Evolutionary conservation across 495 filamentous ascomycete genomes (phyloP), one percentile per base, ranked within the genome.

Genomic region (Penicillium cataractarum): DNA sequence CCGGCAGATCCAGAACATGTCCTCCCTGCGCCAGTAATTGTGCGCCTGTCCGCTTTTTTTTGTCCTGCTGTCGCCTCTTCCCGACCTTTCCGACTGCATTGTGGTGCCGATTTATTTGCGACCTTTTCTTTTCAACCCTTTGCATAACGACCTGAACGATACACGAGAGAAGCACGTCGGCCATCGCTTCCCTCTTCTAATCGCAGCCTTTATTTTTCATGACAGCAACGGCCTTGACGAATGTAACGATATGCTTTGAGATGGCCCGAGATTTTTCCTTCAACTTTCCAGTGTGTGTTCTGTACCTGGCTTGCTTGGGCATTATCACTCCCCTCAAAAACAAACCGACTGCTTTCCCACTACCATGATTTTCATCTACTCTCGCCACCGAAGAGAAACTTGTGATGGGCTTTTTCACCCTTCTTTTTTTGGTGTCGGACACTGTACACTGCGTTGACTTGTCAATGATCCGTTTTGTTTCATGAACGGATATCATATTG

Each of bases 1-100:
- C 37, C 74, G 78, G 58, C 78, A 80, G 68, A 79, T 81, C 46
- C 58, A 80, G 60, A 80, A 76, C 61, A 74, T 77, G 74, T 65
- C 76, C 50, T 74, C 69, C 46, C 70, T 66, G 60, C 73, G 72
- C 65, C 65, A 69, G 54, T 78, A 75, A 67, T 27, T 50, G 46
- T 13, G 46, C 6, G 24, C 46, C 24, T 17, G 21, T n/a, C n/a
- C n/a, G n/a, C 24, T 13, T 15, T 50, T 49, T 21, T 46, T 15
- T 29, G 24, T 13, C 29, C 8, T 5, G 46, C 46, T n/a, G 46
- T 29, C 12, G 42, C 6, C 26, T 9, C 10, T 29, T n/a, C 13
- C 24, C 46, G 5, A 24, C 21, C 46, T 60, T 51, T 64, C 58
- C 57, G 60, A 66, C 64, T 44, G 51, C 49, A 58, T 65, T 55